Percentiles rank a stretch among this genome's conserved stretches.
Conservation (phyloP, 2,329 filamentous ascomycete species). For the Cercospora berteroae region DNA sequence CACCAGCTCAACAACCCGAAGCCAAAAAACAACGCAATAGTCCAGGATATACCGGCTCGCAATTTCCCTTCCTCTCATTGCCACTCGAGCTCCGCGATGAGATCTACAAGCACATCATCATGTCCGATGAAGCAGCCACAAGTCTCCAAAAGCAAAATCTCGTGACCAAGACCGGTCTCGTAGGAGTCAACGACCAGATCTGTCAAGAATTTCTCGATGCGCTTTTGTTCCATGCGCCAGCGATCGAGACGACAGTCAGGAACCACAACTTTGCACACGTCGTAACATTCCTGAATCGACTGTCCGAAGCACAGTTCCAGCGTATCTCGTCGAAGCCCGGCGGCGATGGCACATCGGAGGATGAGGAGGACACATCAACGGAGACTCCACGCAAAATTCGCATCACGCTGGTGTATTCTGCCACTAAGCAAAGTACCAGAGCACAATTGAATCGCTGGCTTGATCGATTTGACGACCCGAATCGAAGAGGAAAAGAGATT, state of each 20-base stretch:
- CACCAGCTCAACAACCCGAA: not conserved
- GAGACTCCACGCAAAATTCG: constrained; percentile 4
- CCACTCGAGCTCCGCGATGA: constrained; percentile 42
- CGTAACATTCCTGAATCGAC: constrained; percentile 15
- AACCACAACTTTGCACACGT: constrained; percentile 16
- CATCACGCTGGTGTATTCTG: constrained; percentile 10
- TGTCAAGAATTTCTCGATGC: constrained; percentile 15
- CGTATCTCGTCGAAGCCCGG: not conserved
- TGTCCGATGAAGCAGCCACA: not conserved
- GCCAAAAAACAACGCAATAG: not conserved
- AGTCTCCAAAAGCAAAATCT: constrained; percentile 4
- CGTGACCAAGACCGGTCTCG: constrained; percentile 2
- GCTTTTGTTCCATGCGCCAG: constrained; percentile 6
- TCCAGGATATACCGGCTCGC: not conserved
- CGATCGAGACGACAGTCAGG: constrained; percentile 8
- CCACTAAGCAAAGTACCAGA: constrained; percentile 1
- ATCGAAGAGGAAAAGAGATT: constrained; percentile 8
- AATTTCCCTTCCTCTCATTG: constrained; percentile 36
- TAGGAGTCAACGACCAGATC: constrained; percentile 12
- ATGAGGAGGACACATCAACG: not conserved
- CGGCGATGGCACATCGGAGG: not conserved
- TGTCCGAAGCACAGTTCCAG: constrained; percentile 12
- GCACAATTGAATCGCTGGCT: constrained; percentile 16
- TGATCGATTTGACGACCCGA: constrained; percentile 12
- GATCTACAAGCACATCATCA: constrained; percentile 34